A percentile compares a stretch with the other conserved stretches of the same genome.
Conservation (phyloP, 2,329 filamentous ascomycete genomes). For the Epichloe amarillans region DNA sequence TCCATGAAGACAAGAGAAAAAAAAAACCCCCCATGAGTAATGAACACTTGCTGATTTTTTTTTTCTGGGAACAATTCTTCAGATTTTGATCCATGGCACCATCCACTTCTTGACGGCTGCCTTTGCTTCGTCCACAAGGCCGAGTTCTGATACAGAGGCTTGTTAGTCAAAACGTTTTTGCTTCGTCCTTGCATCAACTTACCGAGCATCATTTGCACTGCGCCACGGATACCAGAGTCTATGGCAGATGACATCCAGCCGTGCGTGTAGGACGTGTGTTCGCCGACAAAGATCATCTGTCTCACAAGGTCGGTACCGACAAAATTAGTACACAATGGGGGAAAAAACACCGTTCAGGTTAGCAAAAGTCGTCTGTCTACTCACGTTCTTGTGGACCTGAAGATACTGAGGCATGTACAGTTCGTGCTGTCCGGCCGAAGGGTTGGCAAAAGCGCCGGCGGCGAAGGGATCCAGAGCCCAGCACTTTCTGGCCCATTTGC, state of each 20-base stretch:
- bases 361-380: slow-evolving; percentile 5
- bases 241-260: slow-evolving; percentile 57
- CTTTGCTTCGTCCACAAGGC: slow-evolving; percentile 58
- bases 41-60: too few relatives aligned
- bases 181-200: neutral
- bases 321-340: neutral
- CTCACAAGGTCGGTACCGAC: neutral
- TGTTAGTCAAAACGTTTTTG: neutral
- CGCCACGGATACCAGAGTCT: slow-evolving; percentile 53
- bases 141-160: slow-evolving; percentile 29
- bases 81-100: slow-evolving; percentile 44
- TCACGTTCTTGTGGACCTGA: slow-evolving; percentile 46
- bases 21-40: too few relatives aligned
- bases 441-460: slow-evolving; percentile 48
- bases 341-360: neutral
- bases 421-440: slow-evolving; percentile 51
- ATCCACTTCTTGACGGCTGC: slow-evolving; percentile 52
- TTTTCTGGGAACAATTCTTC: neutral
- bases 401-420: slow-evolving; percentile 62
- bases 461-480: slow-evolving; percentile 51
- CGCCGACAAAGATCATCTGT: slow-evolving; percentile 52
- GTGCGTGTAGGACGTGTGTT: slow-evolving; percentile 60
- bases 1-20: neutral
- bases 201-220: slow-evolving; percentile 47
- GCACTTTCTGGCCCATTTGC: slow-evolving; percentile 50